Base-by-base conservation (phyloP, 2,329 filamentous ascomycete species). In the Penicillium glabrum region DNA sequence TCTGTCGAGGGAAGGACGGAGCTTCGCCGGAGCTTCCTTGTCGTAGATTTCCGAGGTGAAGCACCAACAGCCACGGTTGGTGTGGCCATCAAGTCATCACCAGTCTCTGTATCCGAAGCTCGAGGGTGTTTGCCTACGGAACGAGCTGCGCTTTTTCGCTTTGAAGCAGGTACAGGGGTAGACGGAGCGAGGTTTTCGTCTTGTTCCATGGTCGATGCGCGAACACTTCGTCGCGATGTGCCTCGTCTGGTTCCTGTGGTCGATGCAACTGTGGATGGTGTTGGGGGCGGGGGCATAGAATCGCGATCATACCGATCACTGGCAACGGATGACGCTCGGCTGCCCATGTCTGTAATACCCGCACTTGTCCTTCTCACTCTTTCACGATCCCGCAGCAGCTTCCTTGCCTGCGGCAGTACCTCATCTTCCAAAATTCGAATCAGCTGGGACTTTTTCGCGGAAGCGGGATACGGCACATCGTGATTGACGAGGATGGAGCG, bases 401-500 rank as follows among this genome's bases (percentile, higher is more conserved):
- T 90, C 63, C 85, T 84, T 2, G 91, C 88, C 67, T 93, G 88
- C 0, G 93, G 89, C 5, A 90, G 77, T 27, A 99, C 83, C 61
- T 95, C 80, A 31, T 89, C 82, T 69, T 89, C 87, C 75, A 99
- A 92, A 46, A 98, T 86, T 8, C 89, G 86, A 58, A 99, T 82
- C 23, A 99, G 86, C 70, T 96, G 89, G 0, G 86, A 80, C 79
- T 99, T 99, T 79, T 98, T 99, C 13, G 95, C 92, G 5, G 88
- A 93, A 0, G 91, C 88, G 5, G 93, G 89, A 72, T 96, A 98
- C 37, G 86, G 79, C 68, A 98, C 81, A 71, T 92, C 89, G 78
- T 99, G 91, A 63, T 87, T 89, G 68, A 98, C 90, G 56, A 99
- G 86, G 63, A 98, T 96, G 48, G 90, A 93, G 68, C 95, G 90